A percentile compares a stretch with the other conserved stretches of the same genome.
These are phyloP conservation scores for Cucumis melo DNA, from an alignment of 306 rosid genomes.

Conservation along the genomic window DNA sequence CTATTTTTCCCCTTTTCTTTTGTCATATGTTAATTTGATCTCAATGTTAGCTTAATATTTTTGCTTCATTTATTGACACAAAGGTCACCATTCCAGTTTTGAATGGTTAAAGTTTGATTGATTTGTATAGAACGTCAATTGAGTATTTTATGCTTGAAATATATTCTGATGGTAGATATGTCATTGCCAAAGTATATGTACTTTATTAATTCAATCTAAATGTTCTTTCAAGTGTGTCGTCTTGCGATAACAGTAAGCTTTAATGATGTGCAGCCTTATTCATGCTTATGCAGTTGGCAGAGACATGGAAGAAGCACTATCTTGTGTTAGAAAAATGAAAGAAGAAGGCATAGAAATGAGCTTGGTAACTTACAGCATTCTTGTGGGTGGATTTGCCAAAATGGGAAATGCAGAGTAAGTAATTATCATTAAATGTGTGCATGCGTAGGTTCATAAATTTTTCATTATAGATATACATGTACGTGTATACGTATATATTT, in stretches of 20 bases:
- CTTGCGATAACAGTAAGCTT: not conserved
- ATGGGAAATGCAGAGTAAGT: conserved; percentile 72
- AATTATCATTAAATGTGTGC: conserved; percentile 5
- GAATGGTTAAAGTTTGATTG: not conserved
- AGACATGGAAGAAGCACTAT: conserved; percentile 97
- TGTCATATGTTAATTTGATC: not conserved
- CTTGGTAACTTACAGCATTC: conserved; percentile 84
- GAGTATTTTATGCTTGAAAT: not conserved
- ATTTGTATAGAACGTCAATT: not conserved
- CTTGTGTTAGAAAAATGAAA: conserved; percentile 87
- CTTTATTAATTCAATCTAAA: not conserved
- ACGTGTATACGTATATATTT: not conserved
- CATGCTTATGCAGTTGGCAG: conserved; percentile 99
- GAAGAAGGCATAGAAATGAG: conserved; percentile 77
- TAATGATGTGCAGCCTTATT: conserved; percentile 70
- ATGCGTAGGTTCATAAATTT: not conserved
- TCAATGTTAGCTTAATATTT: not conserved
- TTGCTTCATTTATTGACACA: not conserved
- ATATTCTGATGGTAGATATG: not conserved
- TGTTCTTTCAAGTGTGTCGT: conserved; percentile 7
- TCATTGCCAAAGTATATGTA: not conserved
- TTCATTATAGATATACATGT: not conserved
- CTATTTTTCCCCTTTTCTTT: not conserved
- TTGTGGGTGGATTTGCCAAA: conserved; percentile 83
- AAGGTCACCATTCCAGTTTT: not conserved